These are phyloP conservation scores for Hondaea fermentalgiana DNA, from an alignment of 108 stramenopile species.

Conservation along the genomic window DNA sequence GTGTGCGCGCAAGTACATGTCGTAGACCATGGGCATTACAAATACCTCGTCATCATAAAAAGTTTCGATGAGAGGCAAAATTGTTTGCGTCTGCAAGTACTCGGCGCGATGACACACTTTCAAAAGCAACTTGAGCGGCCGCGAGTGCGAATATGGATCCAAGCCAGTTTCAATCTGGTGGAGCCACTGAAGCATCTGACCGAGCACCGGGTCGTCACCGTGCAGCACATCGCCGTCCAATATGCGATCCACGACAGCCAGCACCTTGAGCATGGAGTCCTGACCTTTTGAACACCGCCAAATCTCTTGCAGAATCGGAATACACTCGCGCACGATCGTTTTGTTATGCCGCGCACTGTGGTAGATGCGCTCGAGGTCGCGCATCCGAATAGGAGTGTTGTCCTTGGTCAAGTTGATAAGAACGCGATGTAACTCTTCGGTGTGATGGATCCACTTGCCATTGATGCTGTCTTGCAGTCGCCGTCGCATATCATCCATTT, in stretches of 20 bases:
- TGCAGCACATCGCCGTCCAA: not conserved
- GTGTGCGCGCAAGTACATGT: not conserved
- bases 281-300: not conserved
- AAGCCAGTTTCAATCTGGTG: not conserved
- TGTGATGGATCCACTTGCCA: not conserved
- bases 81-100: not conserved
- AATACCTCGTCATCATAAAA: not conserved
- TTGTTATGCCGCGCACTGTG: not conserved
- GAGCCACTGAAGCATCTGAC: not conserved
- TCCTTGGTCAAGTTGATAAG: not conserved
- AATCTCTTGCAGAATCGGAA: not conserved
- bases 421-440: not conserved
- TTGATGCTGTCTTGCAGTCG: not conserved
- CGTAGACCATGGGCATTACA: not conserved
- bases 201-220: not conserved
- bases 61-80: not conserved
- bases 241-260: not conserved
- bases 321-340: not conserved
- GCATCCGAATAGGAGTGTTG: not conserved
- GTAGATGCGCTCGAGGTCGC: not conserved
- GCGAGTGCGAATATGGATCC: not conserved
- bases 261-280: not conserved
- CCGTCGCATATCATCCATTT: not conserved
- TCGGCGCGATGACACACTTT: slow-evolving; percentile 13
- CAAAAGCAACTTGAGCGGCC: not conserved